Base-by-base conservation (phyloP, 306 rosid species). In the Cyamopsis tetragonoloba region DNA sequence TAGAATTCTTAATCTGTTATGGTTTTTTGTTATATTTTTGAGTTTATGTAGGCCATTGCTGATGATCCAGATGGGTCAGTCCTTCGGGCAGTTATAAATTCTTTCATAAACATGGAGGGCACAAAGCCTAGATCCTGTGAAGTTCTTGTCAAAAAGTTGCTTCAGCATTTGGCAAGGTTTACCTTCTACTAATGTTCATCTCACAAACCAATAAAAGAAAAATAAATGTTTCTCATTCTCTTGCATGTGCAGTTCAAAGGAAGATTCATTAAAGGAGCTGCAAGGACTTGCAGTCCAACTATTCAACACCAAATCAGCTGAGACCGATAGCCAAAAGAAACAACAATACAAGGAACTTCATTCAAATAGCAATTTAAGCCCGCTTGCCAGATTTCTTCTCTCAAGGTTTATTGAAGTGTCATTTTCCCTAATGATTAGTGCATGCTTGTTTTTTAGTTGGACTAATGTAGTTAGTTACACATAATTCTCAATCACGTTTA, bases 381-480 rank as follows among this genome's bases (percentile, higher is more conserved):
- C 99, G 10, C 92, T 95, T 3, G 99, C 99, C 39, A 83, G 96
- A 83, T 95, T 95, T 82, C 88, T 95, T 83, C 91, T 95, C 60
- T 88, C 99, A 39, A 95, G 99, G 99, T 95, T 71, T 50, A 78
- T 71, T 38, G 18, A 66, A 73, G 59, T 73, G 17, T 60, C 26
- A 15, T 77, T 76, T 62, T 22, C 51, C 67, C 37, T 2, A n/a
- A n/a, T n/a, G n/a, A n/a, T n/a, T n/a, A n/a, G n/a, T n/a, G n/a
- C n/a, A n/a, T n/a, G n/a, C n/a, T n/a, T n/a, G n/a, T n/a, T n/a
- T n/a, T n/a, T n/a, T n/a, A n/a, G n/a, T n/a, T n/a, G n/a, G n/a
- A n/a, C n/a, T n/a, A n/a, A n/a, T n/a, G n/a, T n/a, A n/a, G n/a
- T n/a, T n/a, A n/a, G n/a, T n/a, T n/a, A n/a, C n/a, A n/a, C n/a